Percentiles rank a stretch among this genome's conserved stretches.
Evolutionary conservation across 768 basidiomycete genomes (phyloP).

Genomic region (Phanerochaete carnosa): DNA sequence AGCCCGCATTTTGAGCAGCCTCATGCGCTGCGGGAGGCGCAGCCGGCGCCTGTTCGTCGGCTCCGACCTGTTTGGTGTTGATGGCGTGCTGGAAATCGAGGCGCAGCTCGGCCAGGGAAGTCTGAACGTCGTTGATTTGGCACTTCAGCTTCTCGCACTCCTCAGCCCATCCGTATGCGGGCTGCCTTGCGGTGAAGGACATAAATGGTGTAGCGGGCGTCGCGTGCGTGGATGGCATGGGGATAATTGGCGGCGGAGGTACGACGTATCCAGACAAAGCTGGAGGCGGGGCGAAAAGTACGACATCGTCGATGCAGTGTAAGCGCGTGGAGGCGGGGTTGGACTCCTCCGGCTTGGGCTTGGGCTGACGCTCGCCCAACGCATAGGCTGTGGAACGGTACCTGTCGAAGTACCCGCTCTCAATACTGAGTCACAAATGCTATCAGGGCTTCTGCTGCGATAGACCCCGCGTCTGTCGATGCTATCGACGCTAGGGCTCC

Average conservation of each 20-base stretch:
- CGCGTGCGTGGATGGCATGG: neutral
- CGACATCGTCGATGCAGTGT: constrained; percentile 4
- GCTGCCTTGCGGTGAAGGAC: neutral
- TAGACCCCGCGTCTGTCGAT: neutral
- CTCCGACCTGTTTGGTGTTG: neutral
- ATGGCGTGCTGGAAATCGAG: constrained; percentile 9
- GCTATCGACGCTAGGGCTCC: neutral
- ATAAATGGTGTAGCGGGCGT: neutral
- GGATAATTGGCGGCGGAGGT: constrained; percentile 19
- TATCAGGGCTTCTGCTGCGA: neutral
- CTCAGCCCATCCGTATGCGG: constrained; percentile 7
- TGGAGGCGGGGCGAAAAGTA: constrained; percentile 4
- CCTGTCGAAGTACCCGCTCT: too few relatives aligned
- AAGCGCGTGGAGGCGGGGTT: neutral
- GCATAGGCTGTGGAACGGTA: neutral
- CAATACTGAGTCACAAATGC: constrained; percentile 25
- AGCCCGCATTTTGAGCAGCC: neutral
- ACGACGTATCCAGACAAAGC: neutral
- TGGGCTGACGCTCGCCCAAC: neutral
- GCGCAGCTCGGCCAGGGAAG: constrained; percentile 5
- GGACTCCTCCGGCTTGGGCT: neutral
- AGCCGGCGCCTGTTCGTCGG: neutral
- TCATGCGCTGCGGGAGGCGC: neutral
- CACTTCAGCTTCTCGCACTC: constrained; percentile 12
- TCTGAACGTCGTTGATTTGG: constrained; percentile 6